Percentiles rank a stretch among this genome's conserved stretches.
These are phyloP conservation scores for Scedosporium dehoogii DNA, from an alignment of 2,329 filamentous ascomycete genomes.

Conservation along the genomic window DNA sequence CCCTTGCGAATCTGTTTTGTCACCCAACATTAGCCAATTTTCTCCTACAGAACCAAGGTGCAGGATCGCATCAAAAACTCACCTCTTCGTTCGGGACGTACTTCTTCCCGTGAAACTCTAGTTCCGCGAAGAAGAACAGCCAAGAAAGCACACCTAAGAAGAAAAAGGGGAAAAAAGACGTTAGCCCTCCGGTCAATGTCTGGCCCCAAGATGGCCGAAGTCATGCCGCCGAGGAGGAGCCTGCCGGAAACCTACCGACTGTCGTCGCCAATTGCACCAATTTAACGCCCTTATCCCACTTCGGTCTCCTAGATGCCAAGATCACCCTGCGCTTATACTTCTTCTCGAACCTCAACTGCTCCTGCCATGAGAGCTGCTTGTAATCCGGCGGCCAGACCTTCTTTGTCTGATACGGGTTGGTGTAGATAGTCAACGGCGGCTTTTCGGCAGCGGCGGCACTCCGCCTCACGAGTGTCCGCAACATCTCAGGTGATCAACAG, in stretches of 20 bases:
- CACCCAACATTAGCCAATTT: background rate
- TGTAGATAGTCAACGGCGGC: conserved; percentile 28
- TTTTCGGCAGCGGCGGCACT: conserved; percentile 11
- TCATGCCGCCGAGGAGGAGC: background rate
- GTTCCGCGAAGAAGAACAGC: conserved; percentile 31
- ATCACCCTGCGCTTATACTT: conserved; percentile 63
- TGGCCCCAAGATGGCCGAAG: no score
- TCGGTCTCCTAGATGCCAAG: conserved; percentile 50
- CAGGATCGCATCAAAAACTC: background rate
- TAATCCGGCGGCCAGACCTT: conserved; percentile 75
- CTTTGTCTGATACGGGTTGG: conserved; percentile 54
- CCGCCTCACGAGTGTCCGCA: conserved; percentile 23
- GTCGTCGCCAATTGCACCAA: conserved; percentile 53
- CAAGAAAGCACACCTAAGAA: conserved; percentile 24
- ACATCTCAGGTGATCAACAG: no score
- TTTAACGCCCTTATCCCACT: conserved; percentile 55
- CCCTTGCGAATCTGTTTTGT: conserved; percentile 23
- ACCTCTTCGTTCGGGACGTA: conserved; percentile 34
- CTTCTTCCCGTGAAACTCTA: conserved; percentile 31
- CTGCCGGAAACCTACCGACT: conserved; percentile 34
- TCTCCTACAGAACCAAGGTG: background rate
- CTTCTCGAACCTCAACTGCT: conserved; percentile 70
- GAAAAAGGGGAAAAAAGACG: background rate
- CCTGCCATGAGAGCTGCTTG: conserved; percentile 54
- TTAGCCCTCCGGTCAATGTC: background rate